These are phyloP conservation scores for Cystoderma amianthinum DNA, from an alignment of 768 basidiomycete species.

Conservation along the genomic window DNA sequence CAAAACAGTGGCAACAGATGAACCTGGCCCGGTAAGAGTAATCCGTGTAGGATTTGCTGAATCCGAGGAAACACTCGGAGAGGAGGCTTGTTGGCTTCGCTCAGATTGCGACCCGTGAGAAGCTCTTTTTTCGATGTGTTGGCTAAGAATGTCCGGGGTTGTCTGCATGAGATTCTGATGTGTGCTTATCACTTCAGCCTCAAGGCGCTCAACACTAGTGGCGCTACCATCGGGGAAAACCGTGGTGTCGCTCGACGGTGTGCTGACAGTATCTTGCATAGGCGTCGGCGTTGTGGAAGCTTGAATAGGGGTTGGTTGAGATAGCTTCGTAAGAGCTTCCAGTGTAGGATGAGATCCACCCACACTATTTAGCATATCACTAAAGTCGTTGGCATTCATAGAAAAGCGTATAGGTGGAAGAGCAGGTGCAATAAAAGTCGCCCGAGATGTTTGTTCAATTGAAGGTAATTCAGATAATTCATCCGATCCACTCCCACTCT, in stretches of 20 bases:
- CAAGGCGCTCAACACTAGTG: background rate
- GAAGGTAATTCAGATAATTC: constrained; percentile 51
- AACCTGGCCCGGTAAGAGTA: constrained; percentile 37
- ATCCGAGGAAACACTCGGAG: background rate
- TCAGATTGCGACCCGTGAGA: background rate
- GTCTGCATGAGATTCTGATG: background rate
- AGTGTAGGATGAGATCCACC: constrained; percentile 40
- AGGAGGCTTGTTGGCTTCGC: background rate
- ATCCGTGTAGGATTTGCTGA: constrained; percentile 21
- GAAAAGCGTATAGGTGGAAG: constrained; percentile 91
- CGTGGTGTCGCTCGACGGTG: constrained; percentile 1
- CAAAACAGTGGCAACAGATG: constrained; percentile 13
- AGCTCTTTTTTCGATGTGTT: background rate
- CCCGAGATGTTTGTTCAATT: constrained; percentile 58
- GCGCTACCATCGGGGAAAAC: background rate
- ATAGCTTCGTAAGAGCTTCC: constrained; percentile 37
- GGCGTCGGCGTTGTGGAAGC: constrained; percentile 18
- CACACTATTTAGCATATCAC: constrained; percentile 58
- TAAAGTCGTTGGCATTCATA: constrained; percentile 76
- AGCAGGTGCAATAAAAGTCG: constrained; percentile 82
- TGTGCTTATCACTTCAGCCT: too few relatives aligned
- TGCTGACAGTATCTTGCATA: constrained; percentile 3
- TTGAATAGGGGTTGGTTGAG: constrained; percentile 24
- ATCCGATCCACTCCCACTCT: constrained; percentile 33
- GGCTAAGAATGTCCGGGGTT: background rate